A percentile compares a stretch with the other conserved stretches of the same genome.
Evolutionary conservation across 1,139 yeast genomes (phyloP).

Genomic region (Geotrichum fermentans): DNA sequence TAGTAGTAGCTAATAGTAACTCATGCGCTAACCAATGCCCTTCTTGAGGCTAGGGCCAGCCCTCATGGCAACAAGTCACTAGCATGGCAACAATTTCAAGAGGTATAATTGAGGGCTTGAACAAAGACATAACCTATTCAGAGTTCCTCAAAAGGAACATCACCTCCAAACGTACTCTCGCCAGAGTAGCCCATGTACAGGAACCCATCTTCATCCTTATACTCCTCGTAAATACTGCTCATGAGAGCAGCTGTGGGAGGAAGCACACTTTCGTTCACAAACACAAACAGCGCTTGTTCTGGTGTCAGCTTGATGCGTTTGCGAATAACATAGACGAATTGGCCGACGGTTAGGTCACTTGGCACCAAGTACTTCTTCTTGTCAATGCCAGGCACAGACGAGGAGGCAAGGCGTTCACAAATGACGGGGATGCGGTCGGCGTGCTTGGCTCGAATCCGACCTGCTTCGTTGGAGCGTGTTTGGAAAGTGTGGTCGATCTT

Average conservation of each 20-base stretch:
- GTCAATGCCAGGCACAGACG: slow-evolving; percentile 93
- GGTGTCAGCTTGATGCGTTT: slow-evolving; percentile 93
- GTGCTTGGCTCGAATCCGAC: slow-evolving; percentile 84
- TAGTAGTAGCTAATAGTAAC: too few species aligned
- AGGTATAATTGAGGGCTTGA: too few species aligned
- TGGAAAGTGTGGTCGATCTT: slow-evolving; percentile 89
- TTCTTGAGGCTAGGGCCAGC: too few species aligned
- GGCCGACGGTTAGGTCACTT: slow-evolving; percentile 93
- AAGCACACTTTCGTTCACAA: slow-evolving; percentile 80
- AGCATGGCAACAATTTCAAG: too few species aligned
- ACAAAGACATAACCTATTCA: too few species aligned
- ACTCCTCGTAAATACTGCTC: slow-evolving; percentile 92
- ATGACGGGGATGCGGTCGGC: slow-evolving; percentile 89
- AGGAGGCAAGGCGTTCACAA: slow-evolving; percentile 95
- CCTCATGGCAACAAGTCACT: too few species aligned
- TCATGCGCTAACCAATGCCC: too few species aligned
- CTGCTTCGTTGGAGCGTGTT: slow-evolving; percentile 93
- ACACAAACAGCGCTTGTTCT: slow-evolving; percentile 95
- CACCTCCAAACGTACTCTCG: slow-evolving; percentile 44
- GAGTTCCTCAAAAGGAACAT: too few species aligned
- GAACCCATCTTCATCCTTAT: slow-evolving; percentile 96
- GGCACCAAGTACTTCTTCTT: slow-evolving; percentile 96
- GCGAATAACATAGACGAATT: slow-evolving; percentile 93
- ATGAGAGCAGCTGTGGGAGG: slow-evolving; percentile 97
- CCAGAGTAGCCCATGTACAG: slow-evolving; percentile 76